These are phyloP conservation scores for Stachybotrys chartarum DNA, from an alignment of 2,329 filamentous ascomycete species.

Conservation along the genomic window DNA sequence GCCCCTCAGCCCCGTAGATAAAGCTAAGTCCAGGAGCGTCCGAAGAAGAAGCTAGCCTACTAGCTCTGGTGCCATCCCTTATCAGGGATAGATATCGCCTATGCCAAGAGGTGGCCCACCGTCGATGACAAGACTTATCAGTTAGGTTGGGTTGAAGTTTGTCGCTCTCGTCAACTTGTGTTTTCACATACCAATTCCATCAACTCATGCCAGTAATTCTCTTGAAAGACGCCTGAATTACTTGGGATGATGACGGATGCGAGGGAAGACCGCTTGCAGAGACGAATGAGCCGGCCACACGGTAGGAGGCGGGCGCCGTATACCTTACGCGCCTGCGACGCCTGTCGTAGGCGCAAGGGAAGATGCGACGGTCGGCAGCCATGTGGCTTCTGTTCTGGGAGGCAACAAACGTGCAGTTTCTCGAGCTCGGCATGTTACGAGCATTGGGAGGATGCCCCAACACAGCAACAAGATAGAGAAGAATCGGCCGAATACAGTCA, in stretches of 20 bases:
- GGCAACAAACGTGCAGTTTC: conserved; percentile 9
- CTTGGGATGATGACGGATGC: neutral
- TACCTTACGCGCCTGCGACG: conserved; percentile 14
- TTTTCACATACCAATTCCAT: too few species aligned
- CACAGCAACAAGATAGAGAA: neutral
- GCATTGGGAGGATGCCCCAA: neutral
- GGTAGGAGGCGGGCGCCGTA: conserved; percentile 9
- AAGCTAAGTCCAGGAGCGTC: neutral
- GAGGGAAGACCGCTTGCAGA: neutral
- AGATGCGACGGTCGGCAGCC: conserved; percentile 14
- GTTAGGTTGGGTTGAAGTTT: neutral
- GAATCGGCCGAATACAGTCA: neutral
- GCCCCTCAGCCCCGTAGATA: neutral
- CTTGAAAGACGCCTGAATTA: neutral
- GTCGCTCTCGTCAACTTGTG: too few species aligned
- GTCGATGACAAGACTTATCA: neutral
- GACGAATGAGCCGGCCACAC: neutral
- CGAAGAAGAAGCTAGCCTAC: neutral
- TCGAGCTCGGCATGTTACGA: conserved; percentile 1
- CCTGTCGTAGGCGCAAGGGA: conserved; percentile 14
- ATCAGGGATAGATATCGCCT: neutral
- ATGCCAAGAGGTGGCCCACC: neutral
- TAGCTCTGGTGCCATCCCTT: neutral
- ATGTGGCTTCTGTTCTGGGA: conserved; percentile 9
- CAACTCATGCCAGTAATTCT: too few species aligned